phyloP scores from a whole-genome alignment of 257 asterid genomes.

The Mitragyna speciosa region DNA sequence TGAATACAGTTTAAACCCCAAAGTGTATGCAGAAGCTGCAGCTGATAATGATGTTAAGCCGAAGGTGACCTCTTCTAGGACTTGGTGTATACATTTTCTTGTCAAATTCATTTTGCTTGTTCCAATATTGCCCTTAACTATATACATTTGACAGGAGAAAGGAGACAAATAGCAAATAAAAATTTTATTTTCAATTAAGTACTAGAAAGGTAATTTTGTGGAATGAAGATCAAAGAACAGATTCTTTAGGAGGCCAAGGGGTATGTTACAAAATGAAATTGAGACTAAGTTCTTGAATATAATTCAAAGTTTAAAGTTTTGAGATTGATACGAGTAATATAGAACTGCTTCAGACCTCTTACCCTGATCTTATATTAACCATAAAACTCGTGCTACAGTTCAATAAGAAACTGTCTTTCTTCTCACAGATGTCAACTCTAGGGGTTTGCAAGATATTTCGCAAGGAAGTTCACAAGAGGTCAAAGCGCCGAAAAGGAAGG shows the following conservation, averaged over 20 bases:
- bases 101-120: not conserved
- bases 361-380: not conserved
- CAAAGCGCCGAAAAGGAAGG: not conserved
- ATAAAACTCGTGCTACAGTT: not conserved
- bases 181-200: too few species aligned
- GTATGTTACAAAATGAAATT: not conserved
- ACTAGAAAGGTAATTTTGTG: too few species aligned
- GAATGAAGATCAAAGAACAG: not conserved
- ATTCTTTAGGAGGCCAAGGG: not conserved
- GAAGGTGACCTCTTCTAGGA: not conserved
- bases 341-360: not conserved
- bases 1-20: not conserved
- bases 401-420: not conserved
- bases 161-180: too few species aligned
- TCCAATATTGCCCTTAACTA: not conserved
- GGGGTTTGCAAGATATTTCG: not conserved
- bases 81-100: not conserved
- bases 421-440: not conserved
- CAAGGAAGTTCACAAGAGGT: not conserved
- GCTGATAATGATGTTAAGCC: not conserved
- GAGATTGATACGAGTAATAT: too few species aligned
- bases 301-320: too few species aligned
- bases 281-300: not conserved
- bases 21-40: not conserved
- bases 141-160: too few species aligned